Evolutionary conservation across 139 green algal species (phyloP).

Genomic region (Tetradesmus lagerheimii): DNA sequence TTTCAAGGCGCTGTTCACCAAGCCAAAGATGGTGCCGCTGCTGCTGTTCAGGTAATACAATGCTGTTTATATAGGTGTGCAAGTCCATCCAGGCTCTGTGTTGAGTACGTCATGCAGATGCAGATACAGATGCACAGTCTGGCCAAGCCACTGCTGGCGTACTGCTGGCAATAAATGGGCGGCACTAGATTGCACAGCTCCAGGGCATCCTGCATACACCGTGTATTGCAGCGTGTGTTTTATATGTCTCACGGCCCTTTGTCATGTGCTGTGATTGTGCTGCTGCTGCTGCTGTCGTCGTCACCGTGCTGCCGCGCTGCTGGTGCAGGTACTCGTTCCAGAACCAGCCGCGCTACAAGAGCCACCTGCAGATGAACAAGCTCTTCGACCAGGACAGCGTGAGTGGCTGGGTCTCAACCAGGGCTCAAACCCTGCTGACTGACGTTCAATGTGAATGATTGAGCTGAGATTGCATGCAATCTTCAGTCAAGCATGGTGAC

Average conservation of each 20-base stretch:
- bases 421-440: background rate
- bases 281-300: background rate
- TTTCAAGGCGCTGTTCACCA: background rate
- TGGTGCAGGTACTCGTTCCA: slow-evolving; percentile 11
- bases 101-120: too few species aligned
- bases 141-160: too few species aligned
- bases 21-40: background rate
- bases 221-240: too few species aligned
- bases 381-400: slow-evolving; percentile 29
- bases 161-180: too few species aligned
- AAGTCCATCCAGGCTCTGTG: too few species aligned
- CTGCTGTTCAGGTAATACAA: slow-evolving; percentile 21
- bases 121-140: too few species aligned
- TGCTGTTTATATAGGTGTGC: too few species aligned
- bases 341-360: background rate
- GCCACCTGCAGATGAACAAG: slow-evolving; percentile 17
- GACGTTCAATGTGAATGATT: too few species aligned
- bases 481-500: too few species aligned
- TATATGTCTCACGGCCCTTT: background rate
- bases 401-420: background rate
- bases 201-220: too few species aligned
- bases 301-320: background rate
- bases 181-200: too few species aligned
- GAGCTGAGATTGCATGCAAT: too few species aligned
- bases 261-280: background rate